Percentiles rank a stretch among this genome's conserved stretches.
phyloP scores from a whole-genome alignment of 2,329 filamentous ascomycete species.

The Epichloe baconii region DNA sequence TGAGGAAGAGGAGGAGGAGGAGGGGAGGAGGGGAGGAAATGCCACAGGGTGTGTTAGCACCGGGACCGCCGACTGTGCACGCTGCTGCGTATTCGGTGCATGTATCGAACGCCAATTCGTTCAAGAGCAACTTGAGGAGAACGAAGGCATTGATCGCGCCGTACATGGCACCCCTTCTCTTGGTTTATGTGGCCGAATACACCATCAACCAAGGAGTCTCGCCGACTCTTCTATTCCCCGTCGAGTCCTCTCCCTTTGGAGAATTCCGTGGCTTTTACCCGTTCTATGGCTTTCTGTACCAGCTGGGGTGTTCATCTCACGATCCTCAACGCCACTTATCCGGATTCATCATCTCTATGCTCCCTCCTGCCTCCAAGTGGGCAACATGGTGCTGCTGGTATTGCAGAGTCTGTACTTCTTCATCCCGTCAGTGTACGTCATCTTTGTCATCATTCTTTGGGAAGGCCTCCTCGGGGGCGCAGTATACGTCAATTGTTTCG shows the following conservation, averaged over 20 bases:
- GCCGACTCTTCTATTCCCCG: conserved; percentile 78
- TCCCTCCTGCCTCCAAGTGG: conserved; percentile 68
- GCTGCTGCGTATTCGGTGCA: conserved; percentile 27
- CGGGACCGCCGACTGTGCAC: conserved; percentile 26
- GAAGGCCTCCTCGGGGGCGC: conserved; percentile 82
- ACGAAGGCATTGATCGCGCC: conserved; percentile 58
- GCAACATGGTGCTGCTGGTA: conserved; percentile 61
- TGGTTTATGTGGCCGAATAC: conserved; percentile 94
- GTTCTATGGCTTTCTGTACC: conserved; percentile 88
- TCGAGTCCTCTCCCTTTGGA: conserved; percentile 61
- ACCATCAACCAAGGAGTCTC: conserved; percentile 93
- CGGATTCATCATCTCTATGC: conserved; percentile 70
- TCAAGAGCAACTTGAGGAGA: conserved; percentile 47
- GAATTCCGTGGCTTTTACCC: conserved; percentile 85
- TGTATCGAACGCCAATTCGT: conserved; percentile 15
- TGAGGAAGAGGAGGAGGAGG: conserved; percentile 21
- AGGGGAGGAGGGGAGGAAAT: conserved; percentile 18
- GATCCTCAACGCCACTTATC: conserved; percentile 79
- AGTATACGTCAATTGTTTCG: conserved; percentile 94
- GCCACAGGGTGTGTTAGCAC: conserved; percentile 12
- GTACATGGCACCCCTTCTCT: conserved; percentile 77
- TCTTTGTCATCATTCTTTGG: conserved; percentile 83
- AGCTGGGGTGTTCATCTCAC: conserved; percentile 86
- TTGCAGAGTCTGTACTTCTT: conserved; percentile 69
- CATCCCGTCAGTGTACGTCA: conserved; percentile 72